These are phyloP conservation scores for Thelonectria blattea DNA, from an alignment of 2,329 filamentous ascomycete species.

Conservation along the genomic window DNA sequence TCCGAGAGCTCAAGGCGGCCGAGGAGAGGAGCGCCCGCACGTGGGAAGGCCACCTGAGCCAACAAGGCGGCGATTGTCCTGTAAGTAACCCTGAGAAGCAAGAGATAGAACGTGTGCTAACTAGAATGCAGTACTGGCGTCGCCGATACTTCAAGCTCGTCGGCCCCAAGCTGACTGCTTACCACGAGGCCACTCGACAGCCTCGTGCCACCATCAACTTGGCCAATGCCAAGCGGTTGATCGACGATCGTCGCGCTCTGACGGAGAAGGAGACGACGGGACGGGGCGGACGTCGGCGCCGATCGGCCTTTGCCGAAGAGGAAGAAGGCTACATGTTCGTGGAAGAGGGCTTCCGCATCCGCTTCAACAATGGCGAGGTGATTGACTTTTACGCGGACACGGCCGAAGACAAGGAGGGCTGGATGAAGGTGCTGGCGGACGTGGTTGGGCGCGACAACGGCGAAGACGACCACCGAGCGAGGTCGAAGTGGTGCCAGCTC, in stretches of 20 bases:
- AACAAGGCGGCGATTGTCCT: conserved; percentile 96
- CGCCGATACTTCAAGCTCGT: conserved; percentile 95
- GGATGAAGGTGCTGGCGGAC: conserved; percentile 89
- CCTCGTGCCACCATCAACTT: conserved; percentile 97
- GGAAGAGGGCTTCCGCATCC: conserved; percentile 97
- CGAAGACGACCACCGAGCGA: conserved; percentile 54
- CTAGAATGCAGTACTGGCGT: conserved; percentile 80
- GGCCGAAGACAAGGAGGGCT: conserved; percentile 84
- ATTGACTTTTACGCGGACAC: conserved; percentile 99
- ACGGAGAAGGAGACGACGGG: conserved; percentile 83
- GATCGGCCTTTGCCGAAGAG: conserved; percentile 95
- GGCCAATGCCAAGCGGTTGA: conserved; percentile 87
- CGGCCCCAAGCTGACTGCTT: conserved; percentile 90
- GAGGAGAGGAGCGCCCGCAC: conserved; percentile 79
- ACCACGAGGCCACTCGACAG: conserved; percentile 93
- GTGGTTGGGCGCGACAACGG: conserved; percentile 63
- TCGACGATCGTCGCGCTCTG: conserved; percentile 86
- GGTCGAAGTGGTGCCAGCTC: conserved; percentile 70
- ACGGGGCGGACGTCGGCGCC: conserved; percentile 79
- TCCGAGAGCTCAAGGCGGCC: conserved; percentile 90
- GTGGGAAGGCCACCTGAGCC: conserved; percentile 89
- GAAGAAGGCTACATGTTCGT: conserved; percentile 99
- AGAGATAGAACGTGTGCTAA: conserved; percentile 44
- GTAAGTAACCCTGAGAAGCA: conserved; percentile 62
- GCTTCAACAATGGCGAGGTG: conserved; percentile 96